phyloP scores from a whole-genome alignment of 2,329 filamentous ascomycete genomes.

The Lecanoromycetidae sp. region DNA sequence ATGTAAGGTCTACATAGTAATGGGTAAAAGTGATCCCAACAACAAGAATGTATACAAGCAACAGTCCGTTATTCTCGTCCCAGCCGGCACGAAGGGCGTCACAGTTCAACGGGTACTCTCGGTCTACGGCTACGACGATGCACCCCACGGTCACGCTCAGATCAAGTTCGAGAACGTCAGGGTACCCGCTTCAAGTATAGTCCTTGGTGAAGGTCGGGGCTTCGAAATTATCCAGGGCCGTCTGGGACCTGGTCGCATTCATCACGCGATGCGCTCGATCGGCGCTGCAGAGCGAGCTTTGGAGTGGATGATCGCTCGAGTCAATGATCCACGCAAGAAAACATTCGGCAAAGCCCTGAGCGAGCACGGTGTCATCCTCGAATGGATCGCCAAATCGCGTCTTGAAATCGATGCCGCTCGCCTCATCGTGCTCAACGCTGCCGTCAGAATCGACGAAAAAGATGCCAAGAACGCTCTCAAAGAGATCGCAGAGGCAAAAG shows the following conservation, averaged over 20 bases:
- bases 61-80: slow-evolving; percentile 86
- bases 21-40: slow-evolving; percentile 76
- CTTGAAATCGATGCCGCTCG: slow-evolving; percentile 90
- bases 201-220: slow-evolving; percentile 83
- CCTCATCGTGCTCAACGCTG: slow-evolving; percentile 83
- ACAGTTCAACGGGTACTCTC: slow-evolving; percentile 88
- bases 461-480: slow-evolving; percentile 81
- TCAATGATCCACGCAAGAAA: slow-evolving; percentile 84
- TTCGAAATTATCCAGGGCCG: slow-evolving; percentile 98
- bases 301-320: slow-evolving; percentile 86
- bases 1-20: slow-evolving; percentile 88
- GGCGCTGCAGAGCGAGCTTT: slow-evolving; percentile 82
- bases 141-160: slow-evolving; percentile 95
- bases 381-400: slow-evolving; percentile 84
- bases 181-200: slow-evolving; percentile 69
- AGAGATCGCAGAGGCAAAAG: slow-evolving; percentile 92
- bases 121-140: slow-evolving; percentile 94
- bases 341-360: slow-evolving; percentile 79
- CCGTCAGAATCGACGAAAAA: slow-evolving; percentile 81
- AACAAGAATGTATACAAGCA: slow-evolving; percentile 73
- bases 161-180: slow-evolving; percentile 82
- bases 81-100: slow-evolving; percentile 67
- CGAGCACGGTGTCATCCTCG: slow-evolving; percentile 86
- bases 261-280: slow-evolving; percentile 94
- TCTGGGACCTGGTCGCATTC: slow-evolving; percentile 87